Evolutionary conservation across 768 basidiomycete species (phyloP).

Genomic region (Mycena polygramma): DNA sequence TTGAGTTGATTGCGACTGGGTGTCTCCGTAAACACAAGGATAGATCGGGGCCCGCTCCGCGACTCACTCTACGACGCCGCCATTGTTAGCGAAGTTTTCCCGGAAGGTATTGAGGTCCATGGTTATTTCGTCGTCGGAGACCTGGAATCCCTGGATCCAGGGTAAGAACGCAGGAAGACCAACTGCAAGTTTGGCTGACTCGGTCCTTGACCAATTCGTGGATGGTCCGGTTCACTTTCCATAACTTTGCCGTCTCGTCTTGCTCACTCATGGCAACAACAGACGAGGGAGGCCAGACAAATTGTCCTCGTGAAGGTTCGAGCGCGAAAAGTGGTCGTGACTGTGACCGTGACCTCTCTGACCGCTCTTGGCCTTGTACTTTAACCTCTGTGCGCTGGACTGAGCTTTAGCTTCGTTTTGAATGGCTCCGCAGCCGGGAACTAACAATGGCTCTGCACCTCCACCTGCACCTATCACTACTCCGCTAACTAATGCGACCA

Average conservation of each 20-base stretch:
- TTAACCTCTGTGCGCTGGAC: too few relatives aligned
- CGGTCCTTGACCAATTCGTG: conserved; percentile 97
- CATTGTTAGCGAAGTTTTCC: conserved; percentile 74
- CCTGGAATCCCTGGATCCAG: conserved; percentile 78
- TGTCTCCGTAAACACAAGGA: conserved; percentile 21
- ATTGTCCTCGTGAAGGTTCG: neutral
- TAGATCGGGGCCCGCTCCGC: conserved; percentile 6
- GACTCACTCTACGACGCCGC: conserved; percentile 88
- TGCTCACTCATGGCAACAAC: conserved; percentile 67
- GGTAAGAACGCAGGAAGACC: conserved; percentile 42
- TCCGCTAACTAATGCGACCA: conserved; percentile 60
- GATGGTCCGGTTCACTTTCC: conserved; percentile 96
- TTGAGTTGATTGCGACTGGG: conserved; percentile 88
- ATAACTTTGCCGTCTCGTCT: conserved; percentile 89
- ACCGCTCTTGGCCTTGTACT: neutral
- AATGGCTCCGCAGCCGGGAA: conserved; percentile 61
- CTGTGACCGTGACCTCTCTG: neutral
- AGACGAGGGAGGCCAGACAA: neutral
- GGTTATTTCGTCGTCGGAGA: conserved; percentile 94
- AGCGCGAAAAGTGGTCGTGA: conserved; percentile 10
- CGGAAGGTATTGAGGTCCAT: conserved; percentile 89
- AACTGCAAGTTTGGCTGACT: conserved; percentile 61
- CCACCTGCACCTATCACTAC: conserved; percentile 52
- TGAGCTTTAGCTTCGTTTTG: neutral
- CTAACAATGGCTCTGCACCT: conserved; percentile 42